Conservation (phyloP, 257 asterid genomes). For the Plantago ovata region DNA sequence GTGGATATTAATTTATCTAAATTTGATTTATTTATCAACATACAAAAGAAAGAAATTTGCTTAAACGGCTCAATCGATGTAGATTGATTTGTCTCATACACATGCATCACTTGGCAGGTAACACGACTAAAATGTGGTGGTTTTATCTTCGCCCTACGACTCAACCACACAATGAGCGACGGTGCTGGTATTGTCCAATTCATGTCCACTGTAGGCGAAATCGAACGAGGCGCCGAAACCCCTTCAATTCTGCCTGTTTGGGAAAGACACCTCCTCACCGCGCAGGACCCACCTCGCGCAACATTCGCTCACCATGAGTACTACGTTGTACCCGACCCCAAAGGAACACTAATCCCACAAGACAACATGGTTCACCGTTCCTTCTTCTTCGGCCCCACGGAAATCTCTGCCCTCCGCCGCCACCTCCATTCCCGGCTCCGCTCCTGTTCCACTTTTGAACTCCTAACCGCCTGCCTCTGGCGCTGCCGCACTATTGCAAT, state of each 20-base stretch:
- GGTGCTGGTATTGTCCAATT: constrained; percentile 61
- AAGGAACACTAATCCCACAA: constrained; percentile 33
- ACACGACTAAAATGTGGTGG: constrained; percentile 74
- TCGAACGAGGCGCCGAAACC: constrained; percentile 45
- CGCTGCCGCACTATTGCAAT: constrained; percentile 49
- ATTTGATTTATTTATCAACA: no score
- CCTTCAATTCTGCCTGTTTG: constrained; percentile 53
- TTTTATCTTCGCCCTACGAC: constrained; percentile 53
- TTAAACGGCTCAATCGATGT: no score
- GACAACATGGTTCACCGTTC: constrained; percentile 42
- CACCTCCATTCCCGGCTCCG: constrained; percentile 37
- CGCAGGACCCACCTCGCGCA: constrained; percentile 43
- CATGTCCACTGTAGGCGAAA: constrained; percentile 53
- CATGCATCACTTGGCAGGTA: constrained; percentile 41
- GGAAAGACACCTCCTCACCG: constrained; percentile 50
- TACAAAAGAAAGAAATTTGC: no score
- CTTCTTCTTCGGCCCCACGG: constrained; percentile 45
- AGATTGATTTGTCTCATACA: no score
- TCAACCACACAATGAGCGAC: constrained; percentile 66
- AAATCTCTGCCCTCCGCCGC: constrained; percentile 39
- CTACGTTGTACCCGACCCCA: constrained; percentile 29
- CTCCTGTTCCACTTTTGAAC: constrained; percentile 40
- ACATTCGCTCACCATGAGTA: constrained; percentile 43
- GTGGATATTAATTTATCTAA: no score
- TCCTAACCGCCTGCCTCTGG: constrained; percentile 52